Base-by-base conservation (phyloP, 2,329 filamentous ascomycete genomes). In the Nannizziopsis arthrosporioides region DNA sequence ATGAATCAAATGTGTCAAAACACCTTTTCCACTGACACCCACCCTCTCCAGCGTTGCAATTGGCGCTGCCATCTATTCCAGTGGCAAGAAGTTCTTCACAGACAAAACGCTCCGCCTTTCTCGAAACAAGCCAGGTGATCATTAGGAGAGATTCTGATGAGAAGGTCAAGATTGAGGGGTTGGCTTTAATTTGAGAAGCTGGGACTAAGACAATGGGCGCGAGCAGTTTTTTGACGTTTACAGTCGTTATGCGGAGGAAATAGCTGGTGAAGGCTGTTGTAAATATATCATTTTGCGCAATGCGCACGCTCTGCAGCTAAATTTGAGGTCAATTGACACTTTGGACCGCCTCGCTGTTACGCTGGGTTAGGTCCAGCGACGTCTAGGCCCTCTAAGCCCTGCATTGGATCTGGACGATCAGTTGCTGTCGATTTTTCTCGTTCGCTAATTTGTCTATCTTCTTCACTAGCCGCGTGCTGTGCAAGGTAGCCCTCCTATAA, bases 31-130 rank as follows among this genome's bases (percentile, higher is more conserved):
- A 49, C 44, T 17, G 15, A 36, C 11, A 2, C 22, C 46, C 53
- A 45, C 51, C n/a, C 40, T 51, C 51, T 43, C 22, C 58, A 79
- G 76, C 59, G 70, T 80, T 61, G 79, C 89, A 63, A 66, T 96
- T 57, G 69, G 74, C 64, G 87, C 87, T 59, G 92, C 85, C 61
- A 68, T 74, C 66, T 96, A 94, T 78, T 92, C 89, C 51, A 73
- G 84, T 71, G 65, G 69, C 65, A 81, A 82, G 67, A 95, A 96
- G 74, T 79, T 98, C 65, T 67, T 79, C 54, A 80, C 82, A 60
- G 92, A 98, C 76, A 90, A 90, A 78, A 93, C 84, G 61, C 84
- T 98, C 61, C 87, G 92, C 66, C 80, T 96, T 59, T 74, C 74
- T 67, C 82, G 88, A 64, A 81, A 86, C 70, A 75, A 73, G 66